Percentiles rank a stretch among this genome's conserved stretches.
Conservation (phyloP, 148 eudicot genomes). For the Rhododendron simsii region DNA sequence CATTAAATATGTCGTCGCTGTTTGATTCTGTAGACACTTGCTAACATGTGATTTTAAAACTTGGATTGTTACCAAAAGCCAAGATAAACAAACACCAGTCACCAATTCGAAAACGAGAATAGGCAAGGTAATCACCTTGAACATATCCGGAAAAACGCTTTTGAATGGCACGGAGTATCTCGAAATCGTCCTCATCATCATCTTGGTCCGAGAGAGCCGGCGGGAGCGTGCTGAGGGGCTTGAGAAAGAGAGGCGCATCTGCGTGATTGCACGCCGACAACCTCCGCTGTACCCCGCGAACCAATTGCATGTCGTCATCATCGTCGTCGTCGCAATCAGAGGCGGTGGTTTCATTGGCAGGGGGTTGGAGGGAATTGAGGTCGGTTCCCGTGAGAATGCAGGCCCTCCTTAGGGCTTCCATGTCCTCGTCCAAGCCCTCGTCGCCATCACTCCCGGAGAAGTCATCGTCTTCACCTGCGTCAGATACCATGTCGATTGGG, state of each 20-base stretch:
- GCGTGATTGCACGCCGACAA: constrained; percentile 29
- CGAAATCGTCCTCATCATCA: constrained; percentile 76
- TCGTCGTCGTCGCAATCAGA: constrained; percentile 20
- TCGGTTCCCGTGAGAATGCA: constrained; percentile 32
- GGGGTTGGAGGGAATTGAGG: constrained; percentile 10
- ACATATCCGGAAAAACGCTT: constrained; percentile 48
- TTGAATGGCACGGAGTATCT: constrained; percentile 56
- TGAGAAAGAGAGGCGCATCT: constrained; percentile 26
- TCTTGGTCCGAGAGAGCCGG: constrained; percentile 35
- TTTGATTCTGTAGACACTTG: not conserved
- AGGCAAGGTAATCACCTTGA: constrained; percentile 12
- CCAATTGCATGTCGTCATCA: constrained; percentile 47
- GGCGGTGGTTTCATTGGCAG: not conserved
- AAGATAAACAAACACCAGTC: not conserved
- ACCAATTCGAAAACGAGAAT: not conserved
- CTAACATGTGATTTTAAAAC: too few species aligned
- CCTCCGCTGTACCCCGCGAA: constrained; percentile 43
- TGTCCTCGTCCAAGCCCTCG: constrained; percentile 43
- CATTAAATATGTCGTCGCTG: not conserved
- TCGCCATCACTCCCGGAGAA: constrained; percentile 37
- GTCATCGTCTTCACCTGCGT: constrained; percentile 26
- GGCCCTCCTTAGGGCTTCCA: constrained; percentile 54
- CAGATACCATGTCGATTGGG: constrained; percentile 19
- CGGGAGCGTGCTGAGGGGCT: constrained; percentile 44
- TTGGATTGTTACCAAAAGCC: not conserved